Base-by-base conservation (phyloP, 306 rosid genomes). In the Carpinus fangiana region DNA sequence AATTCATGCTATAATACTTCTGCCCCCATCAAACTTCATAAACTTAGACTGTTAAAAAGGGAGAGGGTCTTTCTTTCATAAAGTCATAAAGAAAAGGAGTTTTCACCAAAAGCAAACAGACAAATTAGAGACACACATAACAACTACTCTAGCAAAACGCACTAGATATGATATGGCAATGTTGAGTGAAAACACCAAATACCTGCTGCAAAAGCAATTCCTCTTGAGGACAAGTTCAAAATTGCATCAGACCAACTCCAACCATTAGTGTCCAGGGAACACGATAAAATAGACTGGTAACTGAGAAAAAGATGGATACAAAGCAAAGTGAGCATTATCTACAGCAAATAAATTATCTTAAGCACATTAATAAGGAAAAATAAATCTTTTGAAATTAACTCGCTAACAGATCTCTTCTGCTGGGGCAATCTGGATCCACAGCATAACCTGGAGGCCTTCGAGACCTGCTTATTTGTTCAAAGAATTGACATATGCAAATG, bases 221-320 rank as follows among this genome's bases (percentile, higher is more conserved):
- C 79, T 88, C 87, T 47, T 68, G 73, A 56, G 88, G 91, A 72
- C 91, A 88, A 70, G 87, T 88, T 18, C 88, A 89, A 76, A 88
- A 88, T 66, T 68, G 72, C 76, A 88, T 72, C 41, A 88, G 73
- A 79, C 89, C 91, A 54, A 88, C 68, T 72, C 91, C 89, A 46
- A 88, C 88, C 89, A 85, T 85, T 59, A 88, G 67, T 13, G 85
- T 74, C 91, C 91, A 13, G 85, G 86, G 20, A 84, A 79, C n/a
- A 85, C 83, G 20, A 85, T 26, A n/a, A 83, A 83, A 75, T 88
- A 88, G 45, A 88, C 70, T 17, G 89, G 89, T 53, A 83, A 81
- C 85, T 85, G 84, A 64, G 67, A 73, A 59, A 48, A 72, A 5
- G 43, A 76, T 73, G 61, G 41, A 41, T 66, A 71, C 41, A 46